A percentile compares a stretch with the other conserved stretches of the same genome.
phyloP scores from a whole-genome alignment of 306 rosid species.

The Lathyrus tuberosus region DNA sequence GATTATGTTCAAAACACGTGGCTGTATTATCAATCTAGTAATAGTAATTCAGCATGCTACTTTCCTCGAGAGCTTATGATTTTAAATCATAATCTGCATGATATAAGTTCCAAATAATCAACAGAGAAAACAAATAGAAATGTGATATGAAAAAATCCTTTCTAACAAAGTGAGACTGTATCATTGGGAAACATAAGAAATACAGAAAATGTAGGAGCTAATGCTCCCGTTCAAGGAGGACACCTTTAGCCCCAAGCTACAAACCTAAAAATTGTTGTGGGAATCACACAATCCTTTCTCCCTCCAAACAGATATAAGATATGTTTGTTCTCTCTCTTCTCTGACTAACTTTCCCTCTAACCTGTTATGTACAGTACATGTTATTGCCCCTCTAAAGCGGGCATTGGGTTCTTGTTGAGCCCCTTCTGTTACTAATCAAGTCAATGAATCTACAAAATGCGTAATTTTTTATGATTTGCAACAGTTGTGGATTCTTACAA shows the following conservation, averaged over 20 bases:
- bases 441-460: constrained; percentile 8
- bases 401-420: neutral
- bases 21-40: constrained; percentile 22
- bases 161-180: neutral
- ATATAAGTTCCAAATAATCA: neutral
- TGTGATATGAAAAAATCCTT: neutral
- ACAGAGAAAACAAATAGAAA: constrained; percentile 17
- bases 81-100: constrained; percentile 8
- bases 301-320: constrained; percentile 1
- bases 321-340: neutral
- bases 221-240: neutral
- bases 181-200: neutral
- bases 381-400: constrained; percentile 16
- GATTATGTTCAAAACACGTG: constrained; percentile 26
- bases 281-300: neutral
- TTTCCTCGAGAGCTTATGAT: constrained; percentile 1
- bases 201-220: constrained; percentile 8
- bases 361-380: neutral
- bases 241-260: neutral
- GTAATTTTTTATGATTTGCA: neutral
- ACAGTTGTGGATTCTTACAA: constrained; percentile 10
- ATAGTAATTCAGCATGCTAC: neutral
- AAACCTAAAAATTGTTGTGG: neutral
- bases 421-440: neutral
- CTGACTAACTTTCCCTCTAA: neutral